A percentile compares a stretch with the other conserved stretches of the same genome.
These are phyloP conservation scores for Colletotrichum liaoningense DNA, from an alignment of 2,329 filamentous ascomycete species.

Conservation along the genomic window DNA sequence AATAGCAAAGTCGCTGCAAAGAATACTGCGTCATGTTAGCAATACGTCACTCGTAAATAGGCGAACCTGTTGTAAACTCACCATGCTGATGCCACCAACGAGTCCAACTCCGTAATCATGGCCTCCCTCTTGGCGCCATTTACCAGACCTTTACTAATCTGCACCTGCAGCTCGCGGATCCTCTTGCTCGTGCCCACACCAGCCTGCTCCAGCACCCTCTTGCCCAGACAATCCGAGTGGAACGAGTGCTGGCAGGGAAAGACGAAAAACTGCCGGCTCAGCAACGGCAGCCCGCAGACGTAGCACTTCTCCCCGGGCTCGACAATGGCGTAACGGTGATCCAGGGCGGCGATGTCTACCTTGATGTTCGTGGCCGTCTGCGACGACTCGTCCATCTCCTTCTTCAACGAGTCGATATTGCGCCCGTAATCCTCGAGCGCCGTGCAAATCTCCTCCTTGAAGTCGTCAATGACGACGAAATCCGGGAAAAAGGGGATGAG, in stretches of 20 bases:
- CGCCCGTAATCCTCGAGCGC: slow-evolving; percentile 94
- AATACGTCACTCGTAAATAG: neutral
- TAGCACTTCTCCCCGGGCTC: slow-evolving; percentile 96
- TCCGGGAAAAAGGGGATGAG: slow-evolving; percentile 98
- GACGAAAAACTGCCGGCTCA: slow-evolving; percentile 95
- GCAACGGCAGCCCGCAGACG: slow-evolving; percentile 84
- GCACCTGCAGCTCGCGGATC: slow-evolving; percentile 86
- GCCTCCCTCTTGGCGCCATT: slow-evolving; percentile 80
- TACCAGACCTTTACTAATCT: slow-evolving; percentile 82
- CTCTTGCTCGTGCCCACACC: slow-evolving; percentile 80
- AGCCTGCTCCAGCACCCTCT: slow-evolving; percentile 84
- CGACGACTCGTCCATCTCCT: slow-evolving; percentile 95
- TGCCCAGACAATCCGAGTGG: slow-evolving; percentile 92
- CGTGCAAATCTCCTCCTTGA: slow-evolving; percentile 97
- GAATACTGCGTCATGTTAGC: slow-evolving; percentile 69
- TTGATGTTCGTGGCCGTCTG: slow-evolving; percentile 92
- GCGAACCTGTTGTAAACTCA: slow-evolving; percentile 53
- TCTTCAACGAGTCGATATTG: slow-evolving; percentile 87
- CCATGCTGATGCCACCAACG: slow-evolving; percentile 91
- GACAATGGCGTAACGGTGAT: slow-evolving; percentile 93
- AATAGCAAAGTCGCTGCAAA: slow-evolving; percentile 95
- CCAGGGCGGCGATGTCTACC: slow-evolving; percentile 85
- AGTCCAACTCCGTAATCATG: slow-evolving; percentile 89
- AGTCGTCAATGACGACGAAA: slow-evolving; percentile 98
- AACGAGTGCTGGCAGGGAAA: slow-evolving; percentile 99